A percentile compares a stretch with the other conserved stretches of the same genome.
These are phyloP conservation scores for Lasiosphaeria hispida DNA, from an alignment of 495 filamentous ascomycete genomes.

Conservation along the genomic window DNA sequence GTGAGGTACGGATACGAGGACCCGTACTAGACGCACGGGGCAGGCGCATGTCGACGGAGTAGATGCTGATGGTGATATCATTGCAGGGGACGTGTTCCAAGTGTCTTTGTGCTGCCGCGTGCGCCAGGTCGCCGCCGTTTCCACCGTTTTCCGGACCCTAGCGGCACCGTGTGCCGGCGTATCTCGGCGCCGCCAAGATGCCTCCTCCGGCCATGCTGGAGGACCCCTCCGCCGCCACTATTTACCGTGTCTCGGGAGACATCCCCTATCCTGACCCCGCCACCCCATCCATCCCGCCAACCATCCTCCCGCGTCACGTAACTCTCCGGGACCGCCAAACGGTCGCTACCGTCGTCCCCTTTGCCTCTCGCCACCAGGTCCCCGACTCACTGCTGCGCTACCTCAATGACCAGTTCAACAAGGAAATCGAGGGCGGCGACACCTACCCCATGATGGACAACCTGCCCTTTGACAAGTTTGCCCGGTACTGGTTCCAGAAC, in stretches of 20 bases:
- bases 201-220: conserved; percentile 71
- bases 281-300: conserved; percentile 60
- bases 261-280: conserved; percentile 62
- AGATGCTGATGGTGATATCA: too few species aligned
- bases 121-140: too few species aligned
- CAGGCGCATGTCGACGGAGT: background rate
- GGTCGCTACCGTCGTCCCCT: conserved; percentile 85
- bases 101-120: too few species aligned
- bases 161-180: background rate
- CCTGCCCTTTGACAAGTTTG: conserved; percentile 72
- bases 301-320: conserved; percentile 76
- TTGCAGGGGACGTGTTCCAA: too few species aligned
- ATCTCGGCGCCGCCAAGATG: conserved; percentile 53
- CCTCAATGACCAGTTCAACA: conserved; percentile 82
- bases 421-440: conserved; percentile 93
- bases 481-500: conserved; percentile 91
- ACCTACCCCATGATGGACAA: conserved; percentile 91
- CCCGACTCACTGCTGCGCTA: conserved; percentile 74
- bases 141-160: background rate
- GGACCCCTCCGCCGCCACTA: conserved; percentile 63
- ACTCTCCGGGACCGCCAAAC: conserved; percentile 88
- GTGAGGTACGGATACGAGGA: too few species aligned
- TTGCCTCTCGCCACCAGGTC: conserved; percentile 70
- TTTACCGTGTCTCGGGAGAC: conserved; percentile 61
- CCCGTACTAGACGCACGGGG: background rate